phyloP scores from a whole-genome alignment of 805 yeast genomes.

The Wickerhamomyces pijperi region DNA sequence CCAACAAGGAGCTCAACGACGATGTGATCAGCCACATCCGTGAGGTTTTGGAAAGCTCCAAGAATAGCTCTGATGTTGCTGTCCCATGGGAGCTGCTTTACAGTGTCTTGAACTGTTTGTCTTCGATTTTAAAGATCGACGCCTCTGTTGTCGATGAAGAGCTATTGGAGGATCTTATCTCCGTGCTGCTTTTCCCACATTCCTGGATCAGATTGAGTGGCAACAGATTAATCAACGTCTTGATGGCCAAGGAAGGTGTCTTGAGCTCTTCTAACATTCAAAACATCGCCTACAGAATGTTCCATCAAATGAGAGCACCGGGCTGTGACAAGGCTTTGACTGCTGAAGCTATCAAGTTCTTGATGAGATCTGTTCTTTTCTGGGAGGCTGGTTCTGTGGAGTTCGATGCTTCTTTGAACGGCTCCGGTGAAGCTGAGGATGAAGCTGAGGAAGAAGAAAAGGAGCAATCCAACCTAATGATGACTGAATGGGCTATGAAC shows the following conservation, averaged over 20 bases:
- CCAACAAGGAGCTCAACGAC: slow-evolving; percentile 36
- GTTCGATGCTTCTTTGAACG: slow-evolving; percentile 14
- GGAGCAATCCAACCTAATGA: slow-evolving; percentile 19
- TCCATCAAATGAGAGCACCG: slow-evolving; percentile 81
- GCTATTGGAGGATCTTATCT: slow-evolving; percentile 31
- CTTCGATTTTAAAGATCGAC: slow-evolving; percentile 28
- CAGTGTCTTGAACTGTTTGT: slow-evolving; percentile 43
- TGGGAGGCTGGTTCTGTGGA: slow-evolving; percentile 43
- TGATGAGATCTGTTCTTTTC: slow-evolving; percentile 44
- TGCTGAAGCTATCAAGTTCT: slow-evolving; percentile 51
- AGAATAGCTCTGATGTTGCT: slow-evolving; percentile 27
- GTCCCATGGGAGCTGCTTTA: slow-evolving; percentile 74
- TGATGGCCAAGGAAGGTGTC: slow-evolving; percentile 31
- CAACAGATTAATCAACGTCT: slow-evolving; percentile 42
- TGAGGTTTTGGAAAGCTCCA: slow-evolving; percentile 23
- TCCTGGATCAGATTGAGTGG: slow-evolving; percentile 78
- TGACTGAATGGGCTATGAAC: slow-evolving; percentile 51
- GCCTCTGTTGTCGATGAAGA: slow-evolving; percentile 17
- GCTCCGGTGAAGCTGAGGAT: slow-evolving; percentile 16
- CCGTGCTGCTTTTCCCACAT: slow-evolving; percentile 70
- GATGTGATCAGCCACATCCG: slow-evolving; percentile 25
- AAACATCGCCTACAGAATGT: slow-evolving; percentile 50
- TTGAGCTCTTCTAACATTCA: slow-evolving; percentile 39
- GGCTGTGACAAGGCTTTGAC: slow-evolving; percentile 52
- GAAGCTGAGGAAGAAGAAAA: slow-evolving; percentile 15